Conservation (phyloP, 257 asterid genomes). For the Vinca minor region DNA sequence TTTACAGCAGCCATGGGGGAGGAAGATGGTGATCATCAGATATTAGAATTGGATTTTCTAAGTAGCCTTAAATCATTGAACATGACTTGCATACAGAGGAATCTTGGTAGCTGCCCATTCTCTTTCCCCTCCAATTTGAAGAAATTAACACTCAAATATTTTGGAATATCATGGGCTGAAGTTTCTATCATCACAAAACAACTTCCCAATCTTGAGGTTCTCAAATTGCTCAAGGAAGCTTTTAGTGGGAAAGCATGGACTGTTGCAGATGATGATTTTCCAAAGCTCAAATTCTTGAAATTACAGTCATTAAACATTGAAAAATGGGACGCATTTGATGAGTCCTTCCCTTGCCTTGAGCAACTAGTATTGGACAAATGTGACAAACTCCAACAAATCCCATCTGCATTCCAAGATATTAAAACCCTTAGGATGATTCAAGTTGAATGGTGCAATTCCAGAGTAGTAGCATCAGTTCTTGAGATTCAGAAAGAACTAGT, state of each 20-base stretch:
- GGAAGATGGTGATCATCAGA: neutral
- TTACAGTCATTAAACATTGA: neutral
- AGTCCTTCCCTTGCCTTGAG: neutral
- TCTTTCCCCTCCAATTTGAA: neutral
- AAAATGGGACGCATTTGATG: neutral
- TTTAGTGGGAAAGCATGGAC: neutral
- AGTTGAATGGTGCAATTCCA: neutral
- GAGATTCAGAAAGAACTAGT: neutral
- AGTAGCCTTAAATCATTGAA: neutral
- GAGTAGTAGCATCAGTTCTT: neutral
- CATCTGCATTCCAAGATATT: neutral
- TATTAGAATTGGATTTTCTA: neutral
- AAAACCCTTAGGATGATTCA: neutral
- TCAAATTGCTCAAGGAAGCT: neutral
- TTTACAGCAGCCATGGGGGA: too few relatives aligned
- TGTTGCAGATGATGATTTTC: neutral
- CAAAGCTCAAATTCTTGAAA: slow-evolving; percentile 7
- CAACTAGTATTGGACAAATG: neutral
- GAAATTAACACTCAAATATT: slow-evolving; percentile 1
- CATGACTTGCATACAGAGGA: neutral
- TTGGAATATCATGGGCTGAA: slow-evolving; percentile 1
- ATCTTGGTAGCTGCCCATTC: slow-evolving; percentile 2
- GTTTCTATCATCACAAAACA: neutral
- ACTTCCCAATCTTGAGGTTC: slow-evolving; percentile 5
- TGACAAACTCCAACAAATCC: neutral